phyloP scores from a whole-genome alignment of 257 asterid species.

The Haberlea rhodopensis region DNA sequence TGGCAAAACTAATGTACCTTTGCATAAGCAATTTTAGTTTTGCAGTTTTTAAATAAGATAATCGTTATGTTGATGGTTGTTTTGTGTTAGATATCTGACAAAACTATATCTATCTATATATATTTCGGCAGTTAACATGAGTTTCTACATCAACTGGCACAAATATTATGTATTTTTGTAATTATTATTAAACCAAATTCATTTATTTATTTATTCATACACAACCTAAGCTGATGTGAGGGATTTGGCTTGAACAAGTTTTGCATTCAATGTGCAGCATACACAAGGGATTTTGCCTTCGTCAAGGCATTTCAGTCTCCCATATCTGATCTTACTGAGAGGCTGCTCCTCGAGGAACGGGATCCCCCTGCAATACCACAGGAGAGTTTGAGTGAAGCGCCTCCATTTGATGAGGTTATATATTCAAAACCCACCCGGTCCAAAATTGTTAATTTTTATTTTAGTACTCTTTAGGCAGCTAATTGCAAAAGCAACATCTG shows the following conservation, averaged over 20 bases:
- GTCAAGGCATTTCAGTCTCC: constrained; percentile 86
- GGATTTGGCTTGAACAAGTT: neutral
- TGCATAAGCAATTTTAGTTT: neutral
- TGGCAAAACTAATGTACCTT: neutral
- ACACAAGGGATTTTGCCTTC: constrained; percentile 88
- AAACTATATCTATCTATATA: neutral
- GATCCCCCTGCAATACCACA: constrained; percentile 81
- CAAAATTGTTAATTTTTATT: neutral
- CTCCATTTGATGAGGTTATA: constrained; percentile 95
- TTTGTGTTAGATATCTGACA: neutral
- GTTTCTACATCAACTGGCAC: neutral
- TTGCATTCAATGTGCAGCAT: constrained; percentile 50
- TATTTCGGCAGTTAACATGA: neutral
- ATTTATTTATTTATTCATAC: neutral
- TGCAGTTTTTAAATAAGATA: too few relatives aligned
- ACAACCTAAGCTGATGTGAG: neutral
- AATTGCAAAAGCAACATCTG: neutral
- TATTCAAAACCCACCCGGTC: constrained; percentile 12
- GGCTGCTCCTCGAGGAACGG: constrained; percentile 97
- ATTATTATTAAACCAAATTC: too few relatives aligned
- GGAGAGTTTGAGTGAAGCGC: constrained; percentile 77
- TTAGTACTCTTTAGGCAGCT: constrained; percentile 18
- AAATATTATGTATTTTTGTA: too few relatives aligned
- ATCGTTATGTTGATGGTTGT: neutral
- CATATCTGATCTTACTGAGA: constrained; percentile 82